Base-by-base conservation (phyloP, 2,329 filamentous ascomycete species). In the Fusarium decemcellulare region DNA sequence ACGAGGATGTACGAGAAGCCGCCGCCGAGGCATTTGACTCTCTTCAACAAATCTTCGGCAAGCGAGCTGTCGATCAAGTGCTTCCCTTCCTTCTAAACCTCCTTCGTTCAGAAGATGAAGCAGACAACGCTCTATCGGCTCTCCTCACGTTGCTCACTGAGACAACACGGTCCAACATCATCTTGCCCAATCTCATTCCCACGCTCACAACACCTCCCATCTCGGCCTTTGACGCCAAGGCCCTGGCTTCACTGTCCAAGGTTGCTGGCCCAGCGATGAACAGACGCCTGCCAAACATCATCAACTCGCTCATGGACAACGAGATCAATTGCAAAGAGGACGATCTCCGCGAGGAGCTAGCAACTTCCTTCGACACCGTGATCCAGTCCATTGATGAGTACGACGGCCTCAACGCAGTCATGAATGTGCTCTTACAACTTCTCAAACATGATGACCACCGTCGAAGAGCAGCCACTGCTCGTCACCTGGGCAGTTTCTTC, bases 11-110 rank as follows among this genome's bases (percentile, higher is more conserved):
- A 51, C 88, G 96, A 78, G 96, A 99, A 80, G 94, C 96, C 61
- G 96, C 97, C 29, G 96, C 97, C 23, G 96, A 99, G 81, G 96
- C 96, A 2, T 99, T 99, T 76, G 96, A 99, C 80, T 93, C 95
- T 36, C 82, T 99, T 62, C 96, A 99, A 80, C 93, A 95, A 76
- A 93, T 97, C 54, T 86, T 98, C 67, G 96, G 96, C 83, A 98
- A 98, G 86, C 92, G 90, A 75, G 95, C 94, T 57, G 93, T 99
- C 54, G 95, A 99, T 76, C 94, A 98, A 78, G 96, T 99, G 27
- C 86, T 99, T 68, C 97, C 97, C 57, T 92, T 94, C 82, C 90
- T 99, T 32, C 91, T 99, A 76, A 95, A 90, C 77, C 88, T 98
- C n/a, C 84, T 99, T 63, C 91, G 95, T 59, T 92, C 91, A 50